Percentiles rank a stretch among this genome's conserved stretches.
phyloP scores from a whole-genome alignment of 768 basidiomycete genomes.

The Mycena epipterygia region DNA sequence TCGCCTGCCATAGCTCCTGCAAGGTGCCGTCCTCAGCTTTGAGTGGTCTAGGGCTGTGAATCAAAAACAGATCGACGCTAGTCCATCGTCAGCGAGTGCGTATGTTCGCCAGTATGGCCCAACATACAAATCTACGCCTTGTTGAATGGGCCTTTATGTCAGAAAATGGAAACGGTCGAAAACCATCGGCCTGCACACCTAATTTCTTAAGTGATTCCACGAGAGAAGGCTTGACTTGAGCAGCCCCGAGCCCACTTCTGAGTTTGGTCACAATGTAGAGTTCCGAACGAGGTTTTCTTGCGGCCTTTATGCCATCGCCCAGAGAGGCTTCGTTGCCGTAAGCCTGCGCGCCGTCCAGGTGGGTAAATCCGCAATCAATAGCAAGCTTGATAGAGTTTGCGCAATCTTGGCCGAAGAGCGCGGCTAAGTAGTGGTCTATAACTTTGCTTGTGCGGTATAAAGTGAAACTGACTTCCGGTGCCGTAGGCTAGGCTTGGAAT shows the following conservation, averaged over 20 bases:
- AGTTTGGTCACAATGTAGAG: slow-evolving; percentile 78
- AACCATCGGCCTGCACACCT: slow-evolving; percentile 18
- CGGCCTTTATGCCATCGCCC: slow-evolving; percentile 63
- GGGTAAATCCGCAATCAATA: slow-evolving; percentile 68
- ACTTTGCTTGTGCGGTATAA: background rate
- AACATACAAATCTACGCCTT: slow-evolving; percentile 52
- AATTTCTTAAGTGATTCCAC: slow-evolving; percentile 68
- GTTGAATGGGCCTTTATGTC: background rate
- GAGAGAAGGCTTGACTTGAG: slow-evolving; percentile 60
- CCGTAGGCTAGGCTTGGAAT: slow-evolving; percentile 75
- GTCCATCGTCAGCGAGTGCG: background rate
- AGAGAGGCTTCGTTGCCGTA: slow-evolving; percentile 70
- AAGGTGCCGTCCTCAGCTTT: slow-evolving; percentile 55
- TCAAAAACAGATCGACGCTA: slow-evolving; percentile 71
- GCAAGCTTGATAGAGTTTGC: slow-evolving; percentile 56
- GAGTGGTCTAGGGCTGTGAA: slow-evolving; percentile 62
- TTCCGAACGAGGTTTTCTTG: slow-evolving; percentile 65
- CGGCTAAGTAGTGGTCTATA: slow-evolving; percentile 41
- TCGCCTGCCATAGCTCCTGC: slow-evolving; percentile 67
- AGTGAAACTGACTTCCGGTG: slow-evolving; percentile 55
- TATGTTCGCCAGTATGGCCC: background rate
- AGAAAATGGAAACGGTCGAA: background rate
- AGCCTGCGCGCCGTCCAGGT: slow-evolving; percentile 74
- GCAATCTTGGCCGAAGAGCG: slow-evolving; percentile 61
- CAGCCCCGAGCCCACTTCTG: slow-evolving; percentile 51